A percentile compares a stretch with the other conserved stretches of the same genome.
These are phyloP conservation scores for Eucalyptus dawsonii DNA, from an alignment of 345 rosid species.

Conservation along the genomic window DNA sequence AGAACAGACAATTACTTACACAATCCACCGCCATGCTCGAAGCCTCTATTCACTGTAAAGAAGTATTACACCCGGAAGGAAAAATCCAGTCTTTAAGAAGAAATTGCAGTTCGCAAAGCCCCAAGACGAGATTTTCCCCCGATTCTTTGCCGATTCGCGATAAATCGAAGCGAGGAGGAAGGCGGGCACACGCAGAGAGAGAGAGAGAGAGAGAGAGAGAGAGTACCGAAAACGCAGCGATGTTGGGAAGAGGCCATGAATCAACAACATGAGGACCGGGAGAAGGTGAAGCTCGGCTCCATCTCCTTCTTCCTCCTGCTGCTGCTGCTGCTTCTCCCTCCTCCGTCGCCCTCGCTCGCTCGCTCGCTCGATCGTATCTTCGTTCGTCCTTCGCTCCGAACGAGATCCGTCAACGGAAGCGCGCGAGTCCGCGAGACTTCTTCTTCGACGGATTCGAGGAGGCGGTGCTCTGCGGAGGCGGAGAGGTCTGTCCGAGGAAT, in stretches of 20 bases:
- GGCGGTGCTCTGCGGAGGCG: background rate
- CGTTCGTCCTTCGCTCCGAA: background rate
- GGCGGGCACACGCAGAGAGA: background rate
- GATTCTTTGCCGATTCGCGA: background rate
- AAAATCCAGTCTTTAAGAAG: background rate
- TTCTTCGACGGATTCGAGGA: background rate
- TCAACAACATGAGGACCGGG: conserved; percentile 23
- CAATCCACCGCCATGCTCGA: background rate
- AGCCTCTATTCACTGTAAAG: background rate
- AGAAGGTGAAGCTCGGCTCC: conserved; percentile 61
- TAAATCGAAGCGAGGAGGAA: background rate
- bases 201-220: background rate
- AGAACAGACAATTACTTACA: background rate
- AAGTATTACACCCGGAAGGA: background rate
- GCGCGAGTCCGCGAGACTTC: background rate
- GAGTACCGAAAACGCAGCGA: conserved; percentile 91
- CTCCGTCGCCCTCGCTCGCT: background rate
- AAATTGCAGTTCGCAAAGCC: background rate
- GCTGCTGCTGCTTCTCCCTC: background rate
- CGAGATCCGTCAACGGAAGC: background rate
- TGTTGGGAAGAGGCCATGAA: conserved; percentile 91
- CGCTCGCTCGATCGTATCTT: background rate
- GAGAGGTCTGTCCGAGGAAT: background rate
- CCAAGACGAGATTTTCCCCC: background rate
- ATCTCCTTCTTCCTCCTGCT: conserved; percentile 36